Evolutionary conservation across 176 grass and related monocot genomes (phyloP).

Genomic region (Aechmea fasciata): DNA sequence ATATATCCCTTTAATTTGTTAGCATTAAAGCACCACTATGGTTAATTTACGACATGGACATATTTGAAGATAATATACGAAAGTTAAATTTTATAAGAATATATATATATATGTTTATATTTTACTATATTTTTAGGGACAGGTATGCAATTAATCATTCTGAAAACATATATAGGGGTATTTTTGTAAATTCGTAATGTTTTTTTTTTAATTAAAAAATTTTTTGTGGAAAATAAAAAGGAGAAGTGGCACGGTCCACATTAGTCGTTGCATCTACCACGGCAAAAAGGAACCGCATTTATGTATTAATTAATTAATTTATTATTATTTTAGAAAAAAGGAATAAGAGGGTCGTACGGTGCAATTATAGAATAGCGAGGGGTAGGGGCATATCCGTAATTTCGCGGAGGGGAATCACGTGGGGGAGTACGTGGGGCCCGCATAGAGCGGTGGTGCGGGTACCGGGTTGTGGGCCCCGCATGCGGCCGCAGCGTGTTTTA

Average conservation of each 20-base stretch:
- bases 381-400: not conserved
- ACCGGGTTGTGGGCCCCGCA: not conserved
- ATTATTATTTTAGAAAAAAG: not conserved
- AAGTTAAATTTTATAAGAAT: too few relatives aligned
- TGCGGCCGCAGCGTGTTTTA: not conserved
- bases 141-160: too few relatives aligned
- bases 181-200: too few relatives aligned
- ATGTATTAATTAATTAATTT: not conserved
- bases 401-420: not conserved
- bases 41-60: too few relatives aligned
- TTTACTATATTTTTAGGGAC: too few relatives aligned
- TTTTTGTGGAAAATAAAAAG: too few relatives aligned
- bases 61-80: too few relatives aligned
- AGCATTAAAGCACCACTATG: too few relatives aligned
- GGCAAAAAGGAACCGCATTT: not conserved
- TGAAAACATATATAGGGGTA: too few relatives aligned
- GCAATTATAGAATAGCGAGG: not conserved
- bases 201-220: too few relatives aligned
- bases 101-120: too few relatives aligned
- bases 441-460: not conserved
- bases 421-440: not conserved
- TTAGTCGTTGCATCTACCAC: not conserved
- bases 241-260: not conserved
- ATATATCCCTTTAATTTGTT: too few relatives aligned
- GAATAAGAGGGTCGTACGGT: not conserved